Conservation (phyloP, 352 stramenopile species). For the Globisporangium lucens region DNA sequence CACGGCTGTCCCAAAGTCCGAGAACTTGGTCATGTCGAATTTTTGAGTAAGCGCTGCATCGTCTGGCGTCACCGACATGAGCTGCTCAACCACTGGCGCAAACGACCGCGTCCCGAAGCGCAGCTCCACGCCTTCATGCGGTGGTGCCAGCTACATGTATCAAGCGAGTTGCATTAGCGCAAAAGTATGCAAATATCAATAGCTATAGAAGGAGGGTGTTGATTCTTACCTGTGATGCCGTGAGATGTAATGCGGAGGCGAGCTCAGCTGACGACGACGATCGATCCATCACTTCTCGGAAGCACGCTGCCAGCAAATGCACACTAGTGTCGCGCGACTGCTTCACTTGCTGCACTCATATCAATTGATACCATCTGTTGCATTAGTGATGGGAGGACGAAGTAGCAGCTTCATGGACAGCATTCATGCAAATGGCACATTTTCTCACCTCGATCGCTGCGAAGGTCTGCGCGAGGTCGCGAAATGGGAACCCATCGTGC, state of each 20-base stretch:
- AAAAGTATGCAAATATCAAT: neutral
- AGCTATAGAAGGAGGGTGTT: neutral
- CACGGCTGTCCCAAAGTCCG: slow-evolving; percentile 55
- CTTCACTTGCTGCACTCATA: slow-evolving; percentile 34
- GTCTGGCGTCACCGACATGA: slow-evolving; percentile 34
- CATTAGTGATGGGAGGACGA: neutral
- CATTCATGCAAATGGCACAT: neutral
- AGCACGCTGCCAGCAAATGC: slow-evolving; percentile 37
- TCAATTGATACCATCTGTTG: neutral
- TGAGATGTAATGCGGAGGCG: slow-evolving; percentile 62
- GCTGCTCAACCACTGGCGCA: slow-evolving; percentile 44
- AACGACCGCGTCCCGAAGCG: slow-evolving; percentile 70
- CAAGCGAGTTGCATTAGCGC: neutral
- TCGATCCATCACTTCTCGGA: slow-evolving; percentile 34
- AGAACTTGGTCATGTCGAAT: slow-evolving; percentile 19
- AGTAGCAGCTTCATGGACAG: neutral
- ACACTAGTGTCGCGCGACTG: slow-evolving; percentile 57
- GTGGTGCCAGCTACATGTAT: slow-evolving; percentile 48
- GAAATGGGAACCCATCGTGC: slow-evolving; percentile 22
- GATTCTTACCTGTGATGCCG: slow-evolving; percentile 39
- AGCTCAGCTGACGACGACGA: slow-evolving; percentile 31
- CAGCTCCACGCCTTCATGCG: slow-evolving; percentile 70
- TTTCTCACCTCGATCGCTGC: slow-evolving; percentile 42
- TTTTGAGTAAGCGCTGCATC: slow-evolving; percentile 19
- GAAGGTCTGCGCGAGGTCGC: slow-evolving; percentile 45